phyloP scores from a whole-genome alignment of 1,139 yeast species.

The Arxiozyma bovina region DNA sequence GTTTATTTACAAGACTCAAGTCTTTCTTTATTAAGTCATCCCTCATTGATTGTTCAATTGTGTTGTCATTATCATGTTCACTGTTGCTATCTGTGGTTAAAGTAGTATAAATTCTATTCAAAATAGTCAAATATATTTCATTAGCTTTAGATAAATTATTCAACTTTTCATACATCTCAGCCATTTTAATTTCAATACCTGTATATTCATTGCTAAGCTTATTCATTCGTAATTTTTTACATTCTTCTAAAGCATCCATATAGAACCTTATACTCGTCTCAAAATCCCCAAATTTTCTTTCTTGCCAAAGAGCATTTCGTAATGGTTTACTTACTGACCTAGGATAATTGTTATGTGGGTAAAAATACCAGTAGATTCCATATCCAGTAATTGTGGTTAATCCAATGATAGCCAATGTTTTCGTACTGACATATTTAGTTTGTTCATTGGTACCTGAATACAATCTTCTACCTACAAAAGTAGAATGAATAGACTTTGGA shows the following conservation, averaged over 20 bases:
- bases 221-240: slow-evolving; percentile 42
- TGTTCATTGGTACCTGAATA: background rate
- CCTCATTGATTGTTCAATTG: slow-evolving; percentile 20
- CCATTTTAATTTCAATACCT: slow-evolving; percentile 77
- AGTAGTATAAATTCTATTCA: slow-evolving; percentile 49
- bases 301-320: slow-evolving; percentile 77
- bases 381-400: slow-evolving; percentile 26
- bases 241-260: slow-evolving; percentile 44
- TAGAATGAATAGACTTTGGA: background rate
- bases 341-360: slow-evolving; percentile 54
- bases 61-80: slow-evolving; percentile 12
- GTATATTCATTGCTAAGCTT: slow-evolving; percentile 65
- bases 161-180: slow-evolving; percentile 73
- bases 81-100: slow-evolving; percentile 26
- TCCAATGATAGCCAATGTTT: background rate
- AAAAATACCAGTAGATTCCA: slow-evolving; percentile 43
- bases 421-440: background rate
- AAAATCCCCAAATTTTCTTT: slow-evolving; percentile 52
- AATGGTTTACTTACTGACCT: slow-evolving; percentile 50
- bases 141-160: slow-evolving; percentile 53
- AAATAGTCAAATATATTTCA: slow-evolving; percentile 55
- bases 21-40: slow-evolving; percentile 61
- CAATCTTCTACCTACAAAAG: background rate
- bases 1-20: slow-evolving; percentile 55
- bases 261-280: slow-evolving; percentile 62